Percentiles rank a stretch among this genome's conserved stretches.
Conservation (phyloP, 1,284 basidiomycete genomes). For the Marasmius oreades region DNA sequence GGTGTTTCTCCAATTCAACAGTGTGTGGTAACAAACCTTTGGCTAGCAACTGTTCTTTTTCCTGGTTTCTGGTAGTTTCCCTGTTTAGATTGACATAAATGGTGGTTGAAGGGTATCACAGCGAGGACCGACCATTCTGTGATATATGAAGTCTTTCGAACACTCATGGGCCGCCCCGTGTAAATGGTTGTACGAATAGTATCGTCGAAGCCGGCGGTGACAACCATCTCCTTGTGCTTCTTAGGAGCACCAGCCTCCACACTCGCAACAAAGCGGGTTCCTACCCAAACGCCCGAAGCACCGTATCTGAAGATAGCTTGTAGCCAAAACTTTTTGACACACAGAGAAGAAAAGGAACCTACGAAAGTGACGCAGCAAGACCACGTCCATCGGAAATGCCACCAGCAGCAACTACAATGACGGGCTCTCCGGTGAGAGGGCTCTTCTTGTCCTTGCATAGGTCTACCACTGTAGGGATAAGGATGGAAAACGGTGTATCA, state of each 20-base stretch:
- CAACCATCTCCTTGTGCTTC: conserved; percentile 71
- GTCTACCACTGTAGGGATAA: conserved; percentile 80
- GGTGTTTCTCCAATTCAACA: conserved; percentile 64
- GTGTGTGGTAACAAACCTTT: conserved; percentile 77
- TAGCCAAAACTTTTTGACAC: conserved; percentile 4
- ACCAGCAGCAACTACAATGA: conserved; percentile 80
- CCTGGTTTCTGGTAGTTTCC: conserved; percentile 56
- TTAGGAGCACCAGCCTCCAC: conserved; percentile 79
- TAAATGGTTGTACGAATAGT: conserved; percentile 73
- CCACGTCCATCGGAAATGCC: conserved; percentile 83
- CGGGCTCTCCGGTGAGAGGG: conserved; percentile 73
- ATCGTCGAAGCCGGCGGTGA: conserved; percentile 70
- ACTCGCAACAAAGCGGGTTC: conserved; percentile 87
- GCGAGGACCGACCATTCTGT: conserved; percentile 48
- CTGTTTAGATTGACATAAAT: conserved; percentile 26
- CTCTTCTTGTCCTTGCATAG: conserved; percentile 59
- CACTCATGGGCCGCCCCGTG: conserved; percentile 81
- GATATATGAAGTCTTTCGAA: conserved; percentile 77
- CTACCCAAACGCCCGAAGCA: conserved; percentile 85
- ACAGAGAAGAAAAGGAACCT: conserved; percentile 23
- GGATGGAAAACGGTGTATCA: conserved; percentile 71
- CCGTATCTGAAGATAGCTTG: conserved; percentile 48
- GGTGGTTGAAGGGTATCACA: background rate
- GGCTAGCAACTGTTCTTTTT: conserved; percentile 58
- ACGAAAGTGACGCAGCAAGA: conserved; percentile 76